A percentile compares a stretch with the other conserved stretches of the same genome.
Evolutionary conservation across 2,329 filamentous ascomycete species (phyloP).

Genomic region (Penicillium sp.): DNA sequence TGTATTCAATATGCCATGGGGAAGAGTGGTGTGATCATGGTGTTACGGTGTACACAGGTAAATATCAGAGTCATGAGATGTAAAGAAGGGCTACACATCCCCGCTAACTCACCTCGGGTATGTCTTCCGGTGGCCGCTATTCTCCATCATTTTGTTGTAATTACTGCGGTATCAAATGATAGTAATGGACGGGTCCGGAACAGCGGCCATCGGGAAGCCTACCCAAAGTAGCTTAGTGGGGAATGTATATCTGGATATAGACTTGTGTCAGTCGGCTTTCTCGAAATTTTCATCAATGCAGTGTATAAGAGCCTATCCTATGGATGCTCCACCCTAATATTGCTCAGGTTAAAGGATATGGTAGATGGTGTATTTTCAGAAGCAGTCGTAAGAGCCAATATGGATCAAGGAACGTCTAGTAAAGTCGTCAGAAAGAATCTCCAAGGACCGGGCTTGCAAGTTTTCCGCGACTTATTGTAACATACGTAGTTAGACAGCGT

Average conservation of each 20-base stretch:
- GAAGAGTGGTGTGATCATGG: neutral
- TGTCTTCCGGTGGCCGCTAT: neutral
- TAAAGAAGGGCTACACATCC: neutral
- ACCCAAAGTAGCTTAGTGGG: neutral
- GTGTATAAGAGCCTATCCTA: neutral
- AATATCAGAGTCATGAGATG: neutral
- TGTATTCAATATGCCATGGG: neutral
- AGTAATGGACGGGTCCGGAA: rapidly evolving
- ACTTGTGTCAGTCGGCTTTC: no score
- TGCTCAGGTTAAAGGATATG: neutral
- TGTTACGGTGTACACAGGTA: neutral
- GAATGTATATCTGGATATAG: neutral
- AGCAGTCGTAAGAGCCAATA: neutral
- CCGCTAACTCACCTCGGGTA: neutral
- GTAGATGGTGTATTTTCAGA: neutral
- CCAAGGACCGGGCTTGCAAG: neutral
- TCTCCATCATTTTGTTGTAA: rapidly evolving
- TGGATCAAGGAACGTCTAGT: neutral
- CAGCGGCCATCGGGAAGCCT: neutral
- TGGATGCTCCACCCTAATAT: neutral
- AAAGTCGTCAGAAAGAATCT: neutral
- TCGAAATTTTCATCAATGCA: neutral
- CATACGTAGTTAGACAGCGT: neutral
- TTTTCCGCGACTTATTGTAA: neutral
- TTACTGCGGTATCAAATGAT: neutral